A percentile compares a stretch with the other conserved stretches of the same genome.
Conservation (phyloP, 306 rosid genomes). For the Macrotyloma uniflorum region DNA sequence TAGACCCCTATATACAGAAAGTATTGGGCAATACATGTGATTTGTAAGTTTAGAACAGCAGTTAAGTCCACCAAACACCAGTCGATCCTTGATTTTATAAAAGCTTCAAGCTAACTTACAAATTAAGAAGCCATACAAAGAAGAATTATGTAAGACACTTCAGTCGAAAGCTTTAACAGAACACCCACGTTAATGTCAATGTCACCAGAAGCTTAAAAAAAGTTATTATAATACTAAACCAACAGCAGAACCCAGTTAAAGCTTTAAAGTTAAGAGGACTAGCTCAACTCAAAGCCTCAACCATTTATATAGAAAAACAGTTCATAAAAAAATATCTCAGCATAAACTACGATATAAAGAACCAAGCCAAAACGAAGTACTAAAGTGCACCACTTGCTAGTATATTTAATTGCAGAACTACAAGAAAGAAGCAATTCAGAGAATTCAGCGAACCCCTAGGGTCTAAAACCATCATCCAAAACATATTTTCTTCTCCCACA, state of each 20-base stretch:
- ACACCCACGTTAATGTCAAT: neutral
- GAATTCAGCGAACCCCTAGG: slow-evolving; percentile 18
- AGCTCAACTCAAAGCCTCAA: neutral
- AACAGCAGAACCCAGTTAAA: slow-evolving; percentile 32
- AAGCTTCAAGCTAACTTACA: slow-evolving; percentile 8
- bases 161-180: neutral
- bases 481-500: neutral
- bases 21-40: neutral
- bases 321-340: slow-evolving; percentile 33
- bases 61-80: slow-evolving; percentile 5
- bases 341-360: slow-evolving; percentile 33
- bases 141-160: neutral
- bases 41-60: neutral
- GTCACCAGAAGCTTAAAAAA: slow-evolving; percentile 22
- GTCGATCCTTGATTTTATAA: neutral
- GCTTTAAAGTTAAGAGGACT: slow-evolving; percentile 17
- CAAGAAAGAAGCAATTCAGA: slow-evolving; percentile 24
- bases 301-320: slow-evolving; percentile 19
- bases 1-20: neutral
- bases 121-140: neutral
- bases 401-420: slow-evolving; percentile 44
- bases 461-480: slow-evolving; percentile 22
- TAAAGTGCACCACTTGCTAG: slow-evolving; percentile 28
- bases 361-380: slow-evolving; percentile 33
- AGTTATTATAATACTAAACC: slow-evolving; percentile 18